Evolutionary conservation across 2,329 filamentous ascomycete species (phyloP).

Genomic region (Sporothrix globosa): DNA sequence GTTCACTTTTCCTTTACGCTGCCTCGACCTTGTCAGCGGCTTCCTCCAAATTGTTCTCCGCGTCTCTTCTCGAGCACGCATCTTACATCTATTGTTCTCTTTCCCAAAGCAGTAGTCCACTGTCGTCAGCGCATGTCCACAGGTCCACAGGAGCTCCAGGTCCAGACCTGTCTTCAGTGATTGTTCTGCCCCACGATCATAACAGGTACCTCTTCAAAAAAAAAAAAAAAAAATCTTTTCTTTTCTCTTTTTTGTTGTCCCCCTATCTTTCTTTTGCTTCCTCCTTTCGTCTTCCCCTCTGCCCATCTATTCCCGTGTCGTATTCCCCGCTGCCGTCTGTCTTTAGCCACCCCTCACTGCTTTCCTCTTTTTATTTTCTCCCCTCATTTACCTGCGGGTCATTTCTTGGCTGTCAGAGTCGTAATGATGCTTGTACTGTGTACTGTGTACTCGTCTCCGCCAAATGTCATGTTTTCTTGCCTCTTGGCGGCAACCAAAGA

Average conservation of each 20-base stretch:
- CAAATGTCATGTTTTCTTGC: conserved; percentile 3
- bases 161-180: neutral
- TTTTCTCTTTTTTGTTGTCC: neutral
- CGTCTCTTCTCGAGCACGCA: neutral
- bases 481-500: neutral
- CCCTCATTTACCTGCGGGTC: conserved; percentile 15
- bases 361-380: neutral
- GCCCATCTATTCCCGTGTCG: neutral
- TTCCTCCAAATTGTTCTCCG: neutral
- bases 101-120: conserved; percentile 18
- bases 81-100: neutral
- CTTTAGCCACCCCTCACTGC: conserved; percentile 10
- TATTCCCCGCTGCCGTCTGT: conserved; percentile 9
- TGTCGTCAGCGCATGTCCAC: conserved; percentile 2
- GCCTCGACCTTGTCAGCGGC: neutral
- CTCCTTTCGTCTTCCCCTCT: neutral
- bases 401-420: conserved; percentile 22
- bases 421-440: conserved; percentile 1
- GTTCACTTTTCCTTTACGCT: neutral
- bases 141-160: conserved; percentile 2
- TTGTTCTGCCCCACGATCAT: neutral
- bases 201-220: conserved; percentile 12
- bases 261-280: neutral
- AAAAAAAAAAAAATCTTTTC: too few relatives aligned
- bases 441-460: neutral